Base-by-base conservation (phyloP, 495 filamentous ascomycete species). In the Neurospora africana region DNA sequence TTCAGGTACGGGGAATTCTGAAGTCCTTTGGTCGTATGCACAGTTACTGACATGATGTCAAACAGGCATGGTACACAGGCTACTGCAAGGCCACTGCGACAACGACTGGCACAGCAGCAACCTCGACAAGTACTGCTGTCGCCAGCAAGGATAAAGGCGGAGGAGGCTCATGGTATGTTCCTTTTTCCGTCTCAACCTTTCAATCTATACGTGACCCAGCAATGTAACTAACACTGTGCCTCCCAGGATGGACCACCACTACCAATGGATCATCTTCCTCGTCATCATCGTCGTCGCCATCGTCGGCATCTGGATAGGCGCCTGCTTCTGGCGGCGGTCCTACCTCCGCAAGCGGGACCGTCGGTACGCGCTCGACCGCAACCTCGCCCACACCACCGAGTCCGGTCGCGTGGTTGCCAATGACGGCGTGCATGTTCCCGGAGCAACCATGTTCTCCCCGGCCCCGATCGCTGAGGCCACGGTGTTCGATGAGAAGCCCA, bases 221-320 rank as follows among this genome's bases (percentile, higher is more conserved):
- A 27, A 19, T 33, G 4, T 35, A 38, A 10, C 39, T 21, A 70
- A 61, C 44, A 33, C 3, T 36, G 21, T 19, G n/a, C 15, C 23
- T 27, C 43, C 3, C 74, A 88, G 86, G 86, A 71, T 87, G 38
- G 79, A 79, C 4, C 80, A 71, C 3, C 86, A 88, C 76, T 85
- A 81, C 75, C 81, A 84, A 79, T 88, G 85, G 85, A 84, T 88
- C n/a, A 82, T 87, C 69, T 86, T 87, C 78, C 79, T 87, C 38
- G 82, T 87, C 68, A 78, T 87, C 70, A 78, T 88, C 61, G 79
- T 86, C 17, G 81, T 88, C 36, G 84, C 79, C 68, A 84, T 88
- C 37, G 75, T 80, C 27, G 85, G 80, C 58, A 85, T 85, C 70
- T 88, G 86, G 86, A 75, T 85, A 10, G 85, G 82, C 30, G 86